phyloP scores from a whole-genome alignment of 495 filamentous ascomycete genomes.

The Tetracladium setigerum region DNA sequence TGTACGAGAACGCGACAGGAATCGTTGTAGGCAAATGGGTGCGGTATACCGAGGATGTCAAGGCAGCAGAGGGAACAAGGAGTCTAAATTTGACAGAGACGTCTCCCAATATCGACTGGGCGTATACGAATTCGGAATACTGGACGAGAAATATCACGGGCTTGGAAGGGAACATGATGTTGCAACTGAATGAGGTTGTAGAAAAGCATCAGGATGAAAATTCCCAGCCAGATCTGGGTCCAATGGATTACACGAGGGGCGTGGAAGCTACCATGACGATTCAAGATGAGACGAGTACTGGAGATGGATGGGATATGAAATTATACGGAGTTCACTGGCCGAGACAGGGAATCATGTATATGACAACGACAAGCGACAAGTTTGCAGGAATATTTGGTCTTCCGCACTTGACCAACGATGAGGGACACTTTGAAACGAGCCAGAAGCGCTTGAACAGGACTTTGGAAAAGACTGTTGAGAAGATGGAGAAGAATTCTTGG shows the following conservation, averaged over 20 bases:
- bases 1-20: conserved; percentile 76
- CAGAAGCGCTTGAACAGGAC: conserved; percentile 64
- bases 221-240: neutral
- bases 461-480: conserved; percentile 55
- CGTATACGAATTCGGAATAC: conserved; percentile 27
- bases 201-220: conserved; percentile 29
- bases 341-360: conserved; percentile 61
- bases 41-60: conserved; percentile 39
- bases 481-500: conserved; percentile 42
- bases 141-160: conserved; percentile 67
- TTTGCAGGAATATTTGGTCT: conserved; percentile 83
- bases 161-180: conserved; percentile 41
- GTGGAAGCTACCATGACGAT: conserved; percentile 60
- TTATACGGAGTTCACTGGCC: conserved; percentile 81
- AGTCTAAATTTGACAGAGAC: conserved; percentile 36
- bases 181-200: conserved; percentile 41
- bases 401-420: conserved; percentile 69
- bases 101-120: conserved; percentile 34
- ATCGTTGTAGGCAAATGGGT: conserved; percentile 71
- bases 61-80: conserved; percentile 7
- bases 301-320: conserved; percentile 65
- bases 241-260: conserved; percentile 39
- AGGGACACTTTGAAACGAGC: conserved; percentile 57
- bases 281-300: conserved; percentile 57
- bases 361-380: conserved; percentile 87